These are phyloP conservation scores for Debaryomycetaceae sp. DNA, from an alignment of 1,139 yeast genomes.

Conservation along the genomic window DNA sequence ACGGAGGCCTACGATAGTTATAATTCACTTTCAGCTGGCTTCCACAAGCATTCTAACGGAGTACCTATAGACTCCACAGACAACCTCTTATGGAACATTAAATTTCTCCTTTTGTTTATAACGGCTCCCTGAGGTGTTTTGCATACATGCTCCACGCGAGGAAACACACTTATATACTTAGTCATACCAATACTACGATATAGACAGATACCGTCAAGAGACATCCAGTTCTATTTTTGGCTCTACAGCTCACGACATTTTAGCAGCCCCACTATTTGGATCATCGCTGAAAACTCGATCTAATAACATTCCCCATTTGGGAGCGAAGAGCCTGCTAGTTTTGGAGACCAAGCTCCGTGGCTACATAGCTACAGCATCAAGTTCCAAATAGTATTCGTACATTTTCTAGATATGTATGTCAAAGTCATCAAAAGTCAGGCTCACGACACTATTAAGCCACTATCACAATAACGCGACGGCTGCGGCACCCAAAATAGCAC, in stretches of 20 bases:
- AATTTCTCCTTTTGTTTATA: constrained; percentile 33
- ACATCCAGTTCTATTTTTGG: too few relatives aligned
- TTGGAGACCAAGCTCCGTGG: too few relatives aligned
- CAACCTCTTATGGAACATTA: constrained; percentile 42
- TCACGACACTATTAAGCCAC: too few relatives aligned
- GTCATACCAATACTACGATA: too few relatives aligned
- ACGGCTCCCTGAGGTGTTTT: constrained; percentile 21
- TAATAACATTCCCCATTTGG: neutral
- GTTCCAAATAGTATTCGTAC: too few relatives aligned
- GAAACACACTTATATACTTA: too few relatives aligned
- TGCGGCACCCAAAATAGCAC: constrained; percentile 3
- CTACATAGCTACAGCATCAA: too few relatives aligned
- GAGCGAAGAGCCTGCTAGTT: neutral
- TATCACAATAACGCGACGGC: constrained; percentile 3
- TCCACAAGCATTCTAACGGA: constrained; percentile 12
- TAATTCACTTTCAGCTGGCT: constrained; percentile 10
- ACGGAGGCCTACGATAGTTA: constrained; percentile 16
- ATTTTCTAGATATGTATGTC: too few relatives aligned
- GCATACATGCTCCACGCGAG: too few relatives aligned
- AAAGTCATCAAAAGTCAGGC: too few relatives aligned
- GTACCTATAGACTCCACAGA: constrained; percentile 41
- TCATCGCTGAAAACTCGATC: neutral
- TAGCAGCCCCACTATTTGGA: neutral
- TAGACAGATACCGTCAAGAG: too few relatives aligned
- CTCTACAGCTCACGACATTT: neutral